Evolutionary conservation across 768 basidiomycete genomes (phyloP).

Genomic region (Boletus huronensis): DNA sequence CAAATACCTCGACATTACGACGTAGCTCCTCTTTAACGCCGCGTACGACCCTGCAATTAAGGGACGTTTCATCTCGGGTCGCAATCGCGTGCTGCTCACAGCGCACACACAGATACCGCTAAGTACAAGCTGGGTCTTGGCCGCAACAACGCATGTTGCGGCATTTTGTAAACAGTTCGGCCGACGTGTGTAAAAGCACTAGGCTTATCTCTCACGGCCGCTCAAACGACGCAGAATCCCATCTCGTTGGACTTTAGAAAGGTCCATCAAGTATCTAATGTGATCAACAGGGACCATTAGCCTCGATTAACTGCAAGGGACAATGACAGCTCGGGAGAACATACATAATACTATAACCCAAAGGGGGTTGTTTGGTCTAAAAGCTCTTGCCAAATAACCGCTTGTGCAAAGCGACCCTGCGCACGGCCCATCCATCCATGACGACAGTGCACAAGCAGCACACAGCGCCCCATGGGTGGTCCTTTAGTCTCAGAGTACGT

Average conservation of each 20-base stretch:
- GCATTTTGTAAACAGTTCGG: background rate
- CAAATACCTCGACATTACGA: slow-evolving; percentile 7
- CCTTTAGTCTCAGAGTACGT: slow-evolving; percentile 24
- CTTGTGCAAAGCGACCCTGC: too few relatives aligned
- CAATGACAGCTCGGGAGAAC: background rate
- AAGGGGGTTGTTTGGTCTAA: background rate
- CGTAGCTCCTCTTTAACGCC: background rate
- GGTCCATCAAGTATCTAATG: background rate
- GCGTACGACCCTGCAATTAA: background rate
- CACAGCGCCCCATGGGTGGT: slow-evolving; percentile 20
- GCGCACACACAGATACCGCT: too few relatives aligned
- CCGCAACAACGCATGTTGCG: too few relatives aligned
- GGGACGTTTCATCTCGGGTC: background rate
- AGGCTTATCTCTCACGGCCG: background rate
- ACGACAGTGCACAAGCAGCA: background rate
- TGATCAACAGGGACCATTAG: too few relatives aligned
- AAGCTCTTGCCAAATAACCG: slow-evolving; percentile 9
- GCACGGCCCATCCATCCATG: too few relatives aligned
- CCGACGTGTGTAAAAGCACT: background rate
- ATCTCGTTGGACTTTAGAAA: background rate
- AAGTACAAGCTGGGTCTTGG: background rate
- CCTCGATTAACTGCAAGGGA: background rate
- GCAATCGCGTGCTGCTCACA: too few relatives aligned
- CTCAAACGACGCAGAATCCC: background rate
- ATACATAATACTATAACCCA: background rate